Evolutionary conservation across 208 protist species (phyloP).

Genomic region (Acanthamoeba castellanii): DNA sequence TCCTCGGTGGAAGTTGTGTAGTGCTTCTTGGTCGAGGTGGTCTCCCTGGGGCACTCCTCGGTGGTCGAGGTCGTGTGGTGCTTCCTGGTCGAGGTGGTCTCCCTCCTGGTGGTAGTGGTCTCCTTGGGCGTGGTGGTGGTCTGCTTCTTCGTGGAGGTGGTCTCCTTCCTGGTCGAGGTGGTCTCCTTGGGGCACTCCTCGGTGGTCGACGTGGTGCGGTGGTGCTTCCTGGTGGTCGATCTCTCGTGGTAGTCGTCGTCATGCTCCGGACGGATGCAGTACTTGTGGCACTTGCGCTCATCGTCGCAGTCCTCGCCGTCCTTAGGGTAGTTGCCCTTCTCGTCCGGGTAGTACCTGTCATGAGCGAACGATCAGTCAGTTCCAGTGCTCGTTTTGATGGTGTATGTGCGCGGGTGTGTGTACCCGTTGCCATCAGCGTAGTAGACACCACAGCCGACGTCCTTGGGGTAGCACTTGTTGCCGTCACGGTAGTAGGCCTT

Average conservation of each 20-base stretch:
- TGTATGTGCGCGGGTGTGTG: neutral
- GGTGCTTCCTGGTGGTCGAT: too few species aligned
- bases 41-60: neutral
- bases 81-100: neutral
- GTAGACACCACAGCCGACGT: neutral
- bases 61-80: neutral
- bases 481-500: neutral
- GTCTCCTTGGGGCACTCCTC: too few species aligned
- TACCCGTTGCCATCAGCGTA: slow-evolving; percentile 2
- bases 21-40: too few species aligned
- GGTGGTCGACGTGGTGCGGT: too few species aligned
- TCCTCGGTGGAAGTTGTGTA: neutral
- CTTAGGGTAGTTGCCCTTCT: neutral
- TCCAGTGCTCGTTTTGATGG: too few species aligned
- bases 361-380: neutral
- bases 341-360: neutral
- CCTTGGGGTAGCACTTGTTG: neutral
- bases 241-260: neutral
- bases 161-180: too few species aligned
- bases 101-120: too few species aligned
- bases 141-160: too few species aligned
- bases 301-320: neutral
- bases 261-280: neutral
- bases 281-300: neutral
- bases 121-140: too few species aligned